Evolutionary conservation across 1,284 basidiomycete genomes (phyloP).

Genomic region (Fistulina hepatica): DNA sequence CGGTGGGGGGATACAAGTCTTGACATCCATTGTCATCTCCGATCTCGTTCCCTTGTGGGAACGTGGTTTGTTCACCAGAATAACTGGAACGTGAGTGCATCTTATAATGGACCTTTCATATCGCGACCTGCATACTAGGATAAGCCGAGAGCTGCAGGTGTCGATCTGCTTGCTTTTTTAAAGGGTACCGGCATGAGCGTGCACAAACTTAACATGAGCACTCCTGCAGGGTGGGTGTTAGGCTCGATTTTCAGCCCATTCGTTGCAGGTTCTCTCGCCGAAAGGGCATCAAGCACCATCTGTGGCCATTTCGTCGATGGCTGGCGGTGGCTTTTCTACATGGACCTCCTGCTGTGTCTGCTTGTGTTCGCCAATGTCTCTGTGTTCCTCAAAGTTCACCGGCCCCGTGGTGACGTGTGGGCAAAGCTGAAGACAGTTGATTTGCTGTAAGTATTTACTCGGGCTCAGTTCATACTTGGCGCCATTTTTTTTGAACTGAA

Average conservation of each 20-base stretch:
- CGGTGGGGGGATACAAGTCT: conserved; percentile 32
- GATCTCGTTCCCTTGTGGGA: conserved; percentile 35
- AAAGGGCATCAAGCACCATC: too few species aligned
- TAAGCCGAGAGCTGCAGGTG: background rate
- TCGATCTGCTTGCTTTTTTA: too few species aligned
- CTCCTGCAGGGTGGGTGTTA: conserved; percentile 2
- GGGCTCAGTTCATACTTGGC: background rate
- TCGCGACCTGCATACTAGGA: background rate
- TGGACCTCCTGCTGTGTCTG: conserved; percentile 20
- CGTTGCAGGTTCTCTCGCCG: conserved; percentile 15
- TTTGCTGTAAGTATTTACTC: conserved; percentile 23
- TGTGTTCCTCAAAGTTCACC: conserved; percentile 18
- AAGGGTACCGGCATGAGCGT: too few species aligned
- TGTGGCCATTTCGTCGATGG: too few species aligned
- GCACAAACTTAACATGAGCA: too few species aligned
- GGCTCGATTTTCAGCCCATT: conserved; percentile 11
- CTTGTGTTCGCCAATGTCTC: conserved; percentile 15
- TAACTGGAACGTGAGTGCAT: conserved; percentile 18
- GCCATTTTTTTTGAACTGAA: background rate
- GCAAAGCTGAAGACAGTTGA: conserved; percentile 26
- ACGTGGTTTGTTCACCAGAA: conserved; percentile 27
- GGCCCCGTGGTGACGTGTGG: conserved; percentile 18
- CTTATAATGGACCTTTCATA: conserved; percentile 8
- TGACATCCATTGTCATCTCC: conserved; percentile 31
- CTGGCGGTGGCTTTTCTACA: conserved; percentile 24